Evolutionary conservation across 345 rosid genomes (phyloP).

Genomic region (Salix dunnii): DNA sequence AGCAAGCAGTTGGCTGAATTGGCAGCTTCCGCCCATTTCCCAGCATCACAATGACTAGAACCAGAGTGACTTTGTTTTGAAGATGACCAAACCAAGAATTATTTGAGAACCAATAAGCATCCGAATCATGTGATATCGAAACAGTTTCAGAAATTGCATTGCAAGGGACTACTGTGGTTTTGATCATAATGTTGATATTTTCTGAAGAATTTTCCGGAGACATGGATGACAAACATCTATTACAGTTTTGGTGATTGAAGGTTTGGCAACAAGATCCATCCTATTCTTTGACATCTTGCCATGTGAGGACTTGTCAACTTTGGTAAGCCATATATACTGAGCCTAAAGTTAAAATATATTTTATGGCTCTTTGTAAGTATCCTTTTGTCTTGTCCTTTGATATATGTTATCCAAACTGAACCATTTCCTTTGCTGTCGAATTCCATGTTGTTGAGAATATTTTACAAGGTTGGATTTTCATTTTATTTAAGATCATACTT

Average conservation of each 20-base stretch:
- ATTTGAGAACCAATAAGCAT: neutral
- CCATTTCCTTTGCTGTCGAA: neutral
- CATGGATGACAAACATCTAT: neutral
- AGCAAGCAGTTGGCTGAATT: constrained; percentile 56
- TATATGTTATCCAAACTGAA: neutral
- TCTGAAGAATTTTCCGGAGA: neutral
- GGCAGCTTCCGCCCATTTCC: constrained; percentile 39
- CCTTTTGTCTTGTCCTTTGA: constrained; percentile 2
- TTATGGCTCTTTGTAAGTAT: neutral
- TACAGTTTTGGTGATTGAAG: neutral
- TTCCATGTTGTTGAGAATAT: neutral
- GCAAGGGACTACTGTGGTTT: neutral
- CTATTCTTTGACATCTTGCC: neutral
- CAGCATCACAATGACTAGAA: constrained; percentile 16
- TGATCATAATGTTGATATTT: constrained; percentile 1
- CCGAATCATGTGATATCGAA: neutral
- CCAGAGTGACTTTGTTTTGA: neutral
- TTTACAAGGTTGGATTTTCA: too few species aligned
- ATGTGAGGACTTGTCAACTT: neutral
- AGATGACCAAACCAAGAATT: constrained; percentile 5
- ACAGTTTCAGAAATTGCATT: constrained; percentile 6
- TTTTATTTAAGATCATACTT: too few species aligned
- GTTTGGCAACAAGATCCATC: constrained; percentile 1
- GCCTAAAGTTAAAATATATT: neutral
- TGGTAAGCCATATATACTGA: neutral